Evolutionary conservation across 140 eudicot species (phyloP), one percentile per base, ranked within the genome.

Genomic region (Erigeron philadelphicus): DNA sequence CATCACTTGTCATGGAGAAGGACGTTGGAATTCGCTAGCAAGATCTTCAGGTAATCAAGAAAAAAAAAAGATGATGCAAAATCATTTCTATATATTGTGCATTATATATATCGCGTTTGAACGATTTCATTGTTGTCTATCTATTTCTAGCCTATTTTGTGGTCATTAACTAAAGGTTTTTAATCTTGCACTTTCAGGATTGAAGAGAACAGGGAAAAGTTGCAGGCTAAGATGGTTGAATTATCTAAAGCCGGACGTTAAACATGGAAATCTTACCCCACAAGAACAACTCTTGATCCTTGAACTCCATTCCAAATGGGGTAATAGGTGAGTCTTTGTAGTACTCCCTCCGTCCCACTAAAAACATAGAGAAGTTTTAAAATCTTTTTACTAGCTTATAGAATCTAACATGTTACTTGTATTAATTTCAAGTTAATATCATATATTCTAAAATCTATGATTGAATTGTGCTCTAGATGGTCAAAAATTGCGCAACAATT

Each of bases 281-380:
- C 81, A 82, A 70, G 90, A 85, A 70, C 87, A 85, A 62, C 73
- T 85, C 25, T 67, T 85, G 76, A 85, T 85, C 61, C 82, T 85
- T 61, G 87, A 85, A 71, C 78, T 85, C n/a, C 87, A 85, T 74
- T 81, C 90, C 71, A 79, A 76, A 72, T 85, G 90, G 90, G 90
- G 90, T 13, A 85, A 85, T 60, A 79, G 90, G 90, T 80, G 52
- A 56, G 87, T 57, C 16, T 61, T 52, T 0, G 1, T 73, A 35
- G 13, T n/a, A n/a, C n/a, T n/a, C n/a, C n/a, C n/a, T n/a, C n/a
- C n/a, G n/a, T n/a, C n/a, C n/a, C n/a, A n/a, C n/a, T n/a, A n/a
- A n/a, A n/a, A n/a, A n/a, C 77, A 56, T 11, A 18, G 21, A 55
- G 21, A 15, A 60, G 16, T 10, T 11, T 21, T 65, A 42, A 11